Evolutionary conservation across 345 rosid species (phyloP).

Genomic region (Pseudoturritis turrita): DNA sequence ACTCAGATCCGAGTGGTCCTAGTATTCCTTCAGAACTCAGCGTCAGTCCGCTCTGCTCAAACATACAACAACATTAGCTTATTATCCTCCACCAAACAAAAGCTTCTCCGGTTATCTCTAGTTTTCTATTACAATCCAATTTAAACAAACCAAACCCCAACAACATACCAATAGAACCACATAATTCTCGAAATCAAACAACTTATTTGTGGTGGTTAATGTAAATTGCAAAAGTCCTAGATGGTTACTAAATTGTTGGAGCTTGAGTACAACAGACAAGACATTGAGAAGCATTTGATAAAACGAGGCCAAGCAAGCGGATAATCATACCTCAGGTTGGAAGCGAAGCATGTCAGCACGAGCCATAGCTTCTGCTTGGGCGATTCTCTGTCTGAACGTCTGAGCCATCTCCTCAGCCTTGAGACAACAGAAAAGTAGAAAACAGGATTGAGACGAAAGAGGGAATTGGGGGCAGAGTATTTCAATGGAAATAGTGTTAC

Average conservation of each 20-base stretch:
- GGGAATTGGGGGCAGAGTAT: not conserved
- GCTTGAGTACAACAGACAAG: not conserved
- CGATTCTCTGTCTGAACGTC: constrained; percentile 95
- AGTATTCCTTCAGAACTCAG: constrained; percentile 75
- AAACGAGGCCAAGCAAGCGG: not conserved
- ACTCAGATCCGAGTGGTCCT: constrained; percentile 63
- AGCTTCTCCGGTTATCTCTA: not conserved
- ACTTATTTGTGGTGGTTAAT: not conserved
- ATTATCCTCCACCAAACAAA: not conserved
- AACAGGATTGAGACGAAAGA: not conserved
- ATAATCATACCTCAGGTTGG: constrained; percentile 79
- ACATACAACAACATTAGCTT: not conserved
- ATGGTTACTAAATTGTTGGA: not conserved
- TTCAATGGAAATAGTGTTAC: constrained; percentile 30
- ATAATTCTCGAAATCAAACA: not conserved
- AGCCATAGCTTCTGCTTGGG: constrained; percentile 99
- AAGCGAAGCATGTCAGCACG: constrained; percentile 97
- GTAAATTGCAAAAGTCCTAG: not conserved
- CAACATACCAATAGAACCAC: not conserved
- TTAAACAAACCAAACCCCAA: not conserved
- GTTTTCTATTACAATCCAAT: not conserved
- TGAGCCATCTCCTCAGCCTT: constrained; percentile 99
- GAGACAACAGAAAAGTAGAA: constrained; percentile 1
- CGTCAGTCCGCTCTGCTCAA: constrained; percentile 72
- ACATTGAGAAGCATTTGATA: not conserved